A percentile compares a stretch with the other conserved stretches of the same genome.
Conservation (phyloP, 768 basidiomycete genomes). For the Calocera viscosa region DNA sequence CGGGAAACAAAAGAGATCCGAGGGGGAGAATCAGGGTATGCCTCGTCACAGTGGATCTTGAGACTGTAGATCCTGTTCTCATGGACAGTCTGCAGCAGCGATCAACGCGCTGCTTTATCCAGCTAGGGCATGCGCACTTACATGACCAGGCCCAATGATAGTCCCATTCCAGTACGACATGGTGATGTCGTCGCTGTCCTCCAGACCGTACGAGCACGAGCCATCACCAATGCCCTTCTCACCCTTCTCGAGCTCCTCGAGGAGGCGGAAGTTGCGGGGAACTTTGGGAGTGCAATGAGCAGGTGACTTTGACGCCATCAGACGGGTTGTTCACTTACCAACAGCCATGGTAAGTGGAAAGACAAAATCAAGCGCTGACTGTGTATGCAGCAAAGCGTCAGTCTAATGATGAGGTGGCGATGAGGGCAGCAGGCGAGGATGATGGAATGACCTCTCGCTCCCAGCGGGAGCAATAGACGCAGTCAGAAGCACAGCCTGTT, state of each 20-base stretch:
- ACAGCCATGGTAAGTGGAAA: conserved; percentile 2
- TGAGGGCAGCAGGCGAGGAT: neutral
- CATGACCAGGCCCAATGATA: conserved; percentile 96
- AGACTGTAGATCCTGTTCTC: conserved; percentile 98
- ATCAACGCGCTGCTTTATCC: conserved; percentile 9
- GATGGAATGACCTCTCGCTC: neutral
- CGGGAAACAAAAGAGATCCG: conserved; percentile 72
- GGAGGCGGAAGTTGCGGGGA: conserved; percentile 88
- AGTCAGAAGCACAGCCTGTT: conserved; percentile 3
- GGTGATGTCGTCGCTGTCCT: conserved; percentile 89
- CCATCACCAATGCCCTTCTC: conserved; percentile 99
- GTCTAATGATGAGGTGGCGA: conserved; percentile 4
- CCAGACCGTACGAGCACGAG: conserved; percentile 91
- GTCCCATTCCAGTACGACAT: conserved; percentile 99
- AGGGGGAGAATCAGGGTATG: conserved; percentile 69
- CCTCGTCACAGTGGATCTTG: conserved; percentile 68
- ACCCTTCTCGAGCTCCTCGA: conserved; percentile 98
- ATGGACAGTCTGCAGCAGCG: conserved; percentile 62
- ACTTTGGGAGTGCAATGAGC: conserved; percentile 37
- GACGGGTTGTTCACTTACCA: neutral
- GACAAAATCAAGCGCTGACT: neutral
- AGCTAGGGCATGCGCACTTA: conserved; percentile 31
- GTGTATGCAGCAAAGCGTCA: neutral
- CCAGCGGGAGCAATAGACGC: neutral
- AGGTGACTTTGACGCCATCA: neutral